These are phyloP conservation scores for Fusarium xylarioides DNA, from an alignment of 2,329 filamentous ascomycete genomes.

Conservation along the genomic window DNA sequence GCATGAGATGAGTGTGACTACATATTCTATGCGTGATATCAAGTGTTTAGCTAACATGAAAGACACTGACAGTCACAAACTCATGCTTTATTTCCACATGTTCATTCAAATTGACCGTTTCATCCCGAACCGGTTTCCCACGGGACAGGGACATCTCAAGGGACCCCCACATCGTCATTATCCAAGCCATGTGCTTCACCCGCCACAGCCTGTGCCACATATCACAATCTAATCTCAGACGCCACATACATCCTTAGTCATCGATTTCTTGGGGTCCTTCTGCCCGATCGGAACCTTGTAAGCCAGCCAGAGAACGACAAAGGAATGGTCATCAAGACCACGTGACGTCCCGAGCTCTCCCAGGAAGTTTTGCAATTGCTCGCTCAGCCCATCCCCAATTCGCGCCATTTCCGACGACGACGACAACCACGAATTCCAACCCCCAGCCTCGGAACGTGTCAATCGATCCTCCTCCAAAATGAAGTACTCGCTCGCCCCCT, in stretches of 20 bases:
- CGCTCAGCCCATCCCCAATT: conserved; percentile 48
- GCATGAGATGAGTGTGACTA: not conserved
- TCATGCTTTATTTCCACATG: not conserved
- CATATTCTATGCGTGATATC: not conserved
- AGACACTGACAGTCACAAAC: not conserved
- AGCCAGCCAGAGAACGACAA: conserved; percentile 32
- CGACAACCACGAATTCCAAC: conserved; percentile 32
- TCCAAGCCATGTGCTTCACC: not conserved
- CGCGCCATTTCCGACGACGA: conserved; percentile 46
- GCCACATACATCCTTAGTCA: conserved; percentile 2
- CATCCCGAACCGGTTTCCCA: conserved; percentile 38
- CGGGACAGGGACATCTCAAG: conserved; percentile 33
- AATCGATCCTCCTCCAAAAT: conserved; percentile 57
- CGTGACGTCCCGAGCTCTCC: conserved; percentile 48
- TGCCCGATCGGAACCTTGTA: conserved; percentile 21
- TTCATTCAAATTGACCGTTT: conserved; percentile 25
- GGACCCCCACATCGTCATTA: conserved; percentile 32
- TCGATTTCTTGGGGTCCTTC: conserved; percentile 5
- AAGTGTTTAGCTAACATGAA: not conserved
- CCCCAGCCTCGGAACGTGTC: conserved; percentile 35
- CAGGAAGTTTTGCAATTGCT: conserved; percentile 43
- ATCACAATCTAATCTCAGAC: not conserved
- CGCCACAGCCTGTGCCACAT: not conserved
- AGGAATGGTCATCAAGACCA: conserved; percentile 46
- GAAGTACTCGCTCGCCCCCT: conserved; percentile 77